Base-by-base conservation (phyloP, 768 basidiomycete genomes). In the Naematelia aurantialba region DNA sequence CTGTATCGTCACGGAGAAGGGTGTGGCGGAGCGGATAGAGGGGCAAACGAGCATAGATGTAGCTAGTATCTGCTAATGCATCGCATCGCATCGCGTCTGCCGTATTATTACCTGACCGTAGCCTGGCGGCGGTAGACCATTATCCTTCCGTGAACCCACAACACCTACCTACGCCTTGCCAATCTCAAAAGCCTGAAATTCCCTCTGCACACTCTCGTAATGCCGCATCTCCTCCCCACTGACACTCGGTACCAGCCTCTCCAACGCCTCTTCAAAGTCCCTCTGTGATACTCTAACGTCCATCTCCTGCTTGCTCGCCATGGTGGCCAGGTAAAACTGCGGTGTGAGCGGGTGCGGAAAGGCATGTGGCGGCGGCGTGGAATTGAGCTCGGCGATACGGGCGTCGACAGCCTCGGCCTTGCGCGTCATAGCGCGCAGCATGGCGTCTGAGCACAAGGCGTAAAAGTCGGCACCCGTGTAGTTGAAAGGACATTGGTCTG, bases 391-490 rank as follows among this genome's bases (percentile, higher is more conserved):
- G 87, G 88, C 84, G 49, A 98, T 87, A 66, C 83, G 85, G 5
- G 70, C 73, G 60, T 98, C 94, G 13, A 98, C 79, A 51, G 82
- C 83, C 60, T 84, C 82, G 0, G 96, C 93, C 65, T 87, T 91
- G 34, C 89, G 80, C 21, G 90, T 86, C 86, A 99, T 94, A 10
- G 96, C 91, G 74, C 89, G 89, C 57, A 99, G 81, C 83, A 99
- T 85, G 1, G 96, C 93, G 77, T 99, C 94, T 4, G 91, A 89
- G 76, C 96, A 98, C 8, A 99, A 80, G 0, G 96, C 96, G 79
- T 99, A 98, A 63, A 98, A 92, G 75, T 99, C 96, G 44, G 96
- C 96, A 45, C 96, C 96, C 1, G 96, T 98, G 72, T 87, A 92
- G 73, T 92, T 91, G 81, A 93, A 90, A 0, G 91, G 87, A 61